Base-by-base conservation (phyloP, 768 basidiomycete species). In the Crepidotus variabilis region DNA sequence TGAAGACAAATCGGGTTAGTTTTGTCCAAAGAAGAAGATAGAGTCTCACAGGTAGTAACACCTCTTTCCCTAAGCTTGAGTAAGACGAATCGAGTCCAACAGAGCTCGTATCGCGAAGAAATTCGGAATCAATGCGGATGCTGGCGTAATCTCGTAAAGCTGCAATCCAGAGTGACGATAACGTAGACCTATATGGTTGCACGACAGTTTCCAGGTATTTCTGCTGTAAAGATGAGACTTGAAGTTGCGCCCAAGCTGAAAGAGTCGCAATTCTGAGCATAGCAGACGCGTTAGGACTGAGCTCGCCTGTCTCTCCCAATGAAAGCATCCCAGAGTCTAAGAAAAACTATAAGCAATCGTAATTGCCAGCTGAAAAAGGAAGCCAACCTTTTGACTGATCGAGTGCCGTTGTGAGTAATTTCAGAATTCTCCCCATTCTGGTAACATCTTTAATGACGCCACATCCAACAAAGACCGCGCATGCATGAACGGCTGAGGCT, bases 161-260 rank as follows among this genome's bases (percentile, higher is more conserved):
- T 0, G 90, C 86, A 45, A 97, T 80, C 96, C 96, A 99, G 54
- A 96, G 78, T 0, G 87, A 80, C 4, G 88, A 87, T 18, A 99
- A 78, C 0, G 85, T 79, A 2, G 79, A 70, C 48, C 87, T 78
- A 65, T 98, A 85, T 0, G 95, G 94, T 57, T 86, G 83, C 47
- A 98, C 80, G 1, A 99, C 90, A 34, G 88, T 81, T 20, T 79
- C 73, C 9, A 99, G 78, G 68, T 97, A 98, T 1, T 69, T 62
- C 64, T 94, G 92, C 32, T 83, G 77, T 0, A 77, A 68, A 52
- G 88, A 87, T 2, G 95, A 86, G 2, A 93, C 81, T 65, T 93
- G 84, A 14, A 99, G 77, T 67, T 96, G 88, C 6, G 95, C 95
- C 96, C 96, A 99, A 0, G 95, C 96, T 1, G 94, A 90, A 35